Percentiles rank a stretch among this genome's conserved stretches.
Conservation (phyloP, 805 yeast species). For the Lipomyces mesembrius region DNA sequence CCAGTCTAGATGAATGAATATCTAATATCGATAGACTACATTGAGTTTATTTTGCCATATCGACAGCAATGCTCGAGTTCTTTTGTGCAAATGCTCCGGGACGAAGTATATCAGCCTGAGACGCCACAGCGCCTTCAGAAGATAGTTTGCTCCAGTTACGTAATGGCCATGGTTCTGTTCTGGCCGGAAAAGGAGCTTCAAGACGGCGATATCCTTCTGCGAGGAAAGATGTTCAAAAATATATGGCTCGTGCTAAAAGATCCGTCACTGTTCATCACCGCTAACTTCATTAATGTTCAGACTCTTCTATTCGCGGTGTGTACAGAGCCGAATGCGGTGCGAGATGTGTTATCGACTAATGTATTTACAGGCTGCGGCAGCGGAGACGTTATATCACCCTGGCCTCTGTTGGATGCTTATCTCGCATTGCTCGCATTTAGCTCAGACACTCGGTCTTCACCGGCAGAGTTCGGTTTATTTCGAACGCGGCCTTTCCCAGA, state of each 20-base stretch:
- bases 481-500: conserved; percentile 16
- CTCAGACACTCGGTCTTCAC: conserved; percentile 25
- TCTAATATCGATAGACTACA: conserved; percentile 11
- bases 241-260: conserved; percentile 19
- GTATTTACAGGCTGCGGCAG: conserved; percentile 3
- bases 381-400: conserved; percentile 11
- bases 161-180: conserved; percentile 13
- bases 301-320: conserved; percentile 13
- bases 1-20: not conserved
- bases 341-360: not conserved
- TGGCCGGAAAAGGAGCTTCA: conserved; percentile 13
- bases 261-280: conserved; percentile 20
- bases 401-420: conserved; percentile 25
- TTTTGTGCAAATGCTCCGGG: conserved; percentile 12
- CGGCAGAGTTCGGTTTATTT: conserved; percentile 23
- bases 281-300: conserved; percentile 21
- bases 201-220: conserved; percentile 12
- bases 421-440: conserved; percentile 19
- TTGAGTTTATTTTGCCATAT: conserved; percentile 15
- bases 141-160: conserved; percentile 18
- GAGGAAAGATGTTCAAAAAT: conserved; percentile 14
- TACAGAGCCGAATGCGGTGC: not conserved
- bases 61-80: conserved; percentile 12
- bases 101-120: conserved; percentile 16
- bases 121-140: conserved; percentile 14